Base-by-base conservation (phyloP, 441 rosid genomes). In the Daphne laureola region DNA sequence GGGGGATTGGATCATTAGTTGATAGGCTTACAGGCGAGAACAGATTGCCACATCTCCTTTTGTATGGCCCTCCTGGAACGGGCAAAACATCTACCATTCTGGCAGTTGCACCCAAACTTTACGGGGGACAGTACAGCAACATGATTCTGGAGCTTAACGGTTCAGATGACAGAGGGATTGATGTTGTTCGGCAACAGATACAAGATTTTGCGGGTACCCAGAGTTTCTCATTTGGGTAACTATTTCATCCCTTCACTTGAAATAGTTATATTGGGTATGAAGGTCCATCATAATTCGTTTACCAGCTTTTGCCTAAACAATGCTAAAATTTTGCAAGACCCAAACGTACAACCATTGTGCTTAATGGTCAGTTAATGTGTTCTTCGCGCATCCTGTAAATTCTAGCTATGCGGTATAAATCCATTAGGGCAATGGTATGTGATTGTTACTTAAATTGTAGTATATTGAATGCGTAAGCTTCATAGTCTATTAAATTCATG, bases 131-230 rank as follows among this genome's bases (percentile, higher is more conserved):
- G 62, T 93, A 75, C 68, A 90, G 82, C 59, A 87, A 85, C 51
- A 90, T 93, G 98, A 89, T 93, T 54, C 70, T 93, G 65, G 98
- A 93, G 79, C 73, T 93, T 58, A 93, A 93, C 60, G 98, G 96
- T 0, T 93, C 98, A 0, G 97, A 93, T 53, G 98, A 93, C 47
- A 81, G 97, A 64, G 98, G 98, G 26, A 93, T 93, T 51, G 97
- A 87, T 21, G 87, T 93, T 31, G 98, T 93, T 4, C 78, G 97
- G 53, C 81, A 84, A 76, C 95, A 87, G 82, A 90, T 90, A 61
- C 97, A 83, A 58, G 87, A 90, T 71, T 93, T 90, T 51, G 96
- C 96, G 41, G 90, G 99, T 81, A 85, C 96, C 6, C 97, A 83
- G 74, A 84, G 92, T 81, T 85, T 93, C 82, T 87, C 97, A 0